A percentile compares a stretch with the other conserved stretches of the same genome.
These are phyloP conservation scores for Letharia lupina DNA, from an alignment of 495 filamentous ascomycete genomes.

Conservation along the genomic window DNA sequence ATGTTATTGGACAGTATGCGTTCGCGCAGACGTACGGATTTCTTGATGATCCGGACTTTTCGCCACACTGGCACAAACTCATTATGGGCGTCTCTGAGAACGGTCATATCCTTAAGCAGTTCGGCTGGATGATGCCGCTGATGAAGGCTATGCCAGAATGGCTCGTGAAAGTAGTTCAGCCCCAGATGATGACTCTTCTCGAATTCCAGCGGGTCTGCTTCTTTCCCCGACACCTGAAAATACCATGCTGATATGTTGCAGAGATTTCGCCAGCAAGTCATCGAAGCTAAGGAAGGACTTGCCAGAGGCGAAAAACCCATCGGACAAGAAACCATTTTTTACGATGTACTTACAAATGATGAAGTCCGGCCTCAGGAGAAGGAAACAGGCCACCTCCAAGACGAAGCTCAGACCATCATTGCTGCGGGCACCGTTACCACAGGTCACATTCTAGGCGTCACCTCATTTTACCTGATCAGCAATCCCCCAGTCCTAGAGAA, in stretches of 20 bases:
- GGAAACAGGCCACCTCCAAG: conserved; percentile 27
- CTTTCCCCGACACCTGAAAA: background rate
- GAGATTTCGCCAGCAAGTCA: conserved; percentile 6
- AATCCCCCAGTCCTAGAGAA: conserved; percentile 28
- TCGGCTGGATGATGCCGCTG: conserved; percentile 21
- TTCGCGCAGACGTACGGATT: conserved; percentile 19
- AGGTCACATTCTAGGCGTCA: conserved; percentile 24
- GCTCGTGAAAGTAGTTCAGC: conserved; percentile 17
- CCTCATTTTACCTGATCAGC: conserved; percentile 31
- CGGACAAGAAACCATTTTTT: conserved; percentile 20
- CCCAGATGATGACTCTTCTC: conserved; percentile 14
- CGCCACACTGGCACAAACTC: conserved; percentile 17
- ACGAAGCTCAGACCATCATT: conserved; percentile 39
- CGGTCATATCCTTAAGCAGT: conserved; percentile 28
- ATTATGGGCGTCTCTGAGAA: conserved; percentile 29
- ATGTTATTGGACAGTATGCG: conserved; percentile 24
- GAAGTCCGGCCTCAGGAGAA: conserved; percentile 18
- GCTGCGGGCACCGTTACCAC: conserved; percentile 36
- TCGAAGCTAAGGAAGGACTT: conserved; percentile 11
- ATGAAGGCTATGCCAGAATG: conserved; percentile 17
- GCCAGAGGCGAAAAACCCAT: conserved; percentile 9
- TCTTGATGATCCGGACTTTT: conserved; percentile 17
- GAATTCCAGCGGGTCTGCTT: conserved; percentile 7
- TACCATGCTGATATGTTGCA: background rate
- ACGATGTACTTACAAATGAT: conserved; percentile 20